Conservation (phyloP, 208 protist genomes). For the Trypanosoma congolense region DNA sequence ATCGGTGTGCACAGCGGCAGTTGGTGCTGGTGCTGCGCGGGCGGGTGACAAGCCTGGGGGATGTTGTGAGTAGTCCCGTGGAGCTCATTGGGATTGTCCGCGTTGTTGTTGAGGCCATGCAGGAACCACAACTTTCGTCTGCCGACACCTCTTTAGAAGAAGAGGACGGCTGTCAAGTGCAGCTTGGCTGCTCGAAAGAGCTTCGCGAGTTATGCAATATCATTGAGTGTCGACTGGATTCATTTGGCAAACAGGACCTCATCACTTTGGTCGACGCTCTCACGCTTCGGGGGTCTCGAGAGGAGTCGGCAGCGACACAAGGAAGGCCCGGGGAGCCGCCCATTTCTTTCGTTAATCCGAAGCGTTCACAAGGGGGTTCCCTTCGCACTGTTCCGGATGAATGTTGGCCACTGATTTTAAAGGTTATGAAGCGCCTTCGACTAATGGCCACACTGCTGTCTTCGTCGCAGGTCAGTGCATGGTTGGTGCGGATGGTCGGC, state of each 20-base stretch:
- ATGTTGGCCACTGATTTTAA: conserved; percentile 21
- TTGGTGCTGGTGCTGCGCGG: conserved; percentile 42
- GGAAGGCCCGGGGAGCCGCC: background rate
- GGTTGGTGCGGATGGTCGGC: conserved; percentile 35
- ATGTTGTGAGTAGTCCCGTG: conserved; percentile 42
- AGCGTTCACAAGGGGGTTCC: background rate
- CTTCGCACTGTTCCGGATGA: conserved; percentile 20
- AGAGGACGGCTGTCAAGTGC: conserved; percentile 6
- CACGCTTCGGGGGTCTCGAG: conserved; percentile 23
- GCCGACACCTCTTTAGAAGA: conserved; percentile 1
- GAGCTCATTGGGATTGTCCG: conserved; percentile 46
- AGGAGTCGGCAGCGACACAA: background rate
- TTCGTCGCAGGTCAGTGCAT: conserved; percentile 43
- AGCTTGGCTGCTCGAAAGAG: conserved; percentile 9
- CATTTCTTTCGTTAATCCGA: background rate
- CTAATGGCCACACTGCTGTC: conserved; percentile 26
- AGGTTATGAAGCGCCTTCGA: conserved; percentile 14
- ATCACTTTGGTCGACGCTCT: conserved; percentile 48
- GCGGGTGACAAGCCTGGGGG: conserved; percentile 29
- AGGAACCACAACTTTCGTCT: conserved; percentile 5
- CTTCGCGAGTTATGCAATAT: conserved; percentile 21
- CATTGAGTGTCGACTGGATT: conserved; percentile 34
- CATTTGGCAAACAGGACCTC: conserved; percentile 44
- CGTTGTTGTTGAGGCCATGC: conserved; percentile 28
- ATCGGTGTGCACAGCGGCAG: conserved; percentile 15